phyloP scores from a whole-genome alignment of 805 yeast genomes.

The Wickerhamiella brachini region DNA sequence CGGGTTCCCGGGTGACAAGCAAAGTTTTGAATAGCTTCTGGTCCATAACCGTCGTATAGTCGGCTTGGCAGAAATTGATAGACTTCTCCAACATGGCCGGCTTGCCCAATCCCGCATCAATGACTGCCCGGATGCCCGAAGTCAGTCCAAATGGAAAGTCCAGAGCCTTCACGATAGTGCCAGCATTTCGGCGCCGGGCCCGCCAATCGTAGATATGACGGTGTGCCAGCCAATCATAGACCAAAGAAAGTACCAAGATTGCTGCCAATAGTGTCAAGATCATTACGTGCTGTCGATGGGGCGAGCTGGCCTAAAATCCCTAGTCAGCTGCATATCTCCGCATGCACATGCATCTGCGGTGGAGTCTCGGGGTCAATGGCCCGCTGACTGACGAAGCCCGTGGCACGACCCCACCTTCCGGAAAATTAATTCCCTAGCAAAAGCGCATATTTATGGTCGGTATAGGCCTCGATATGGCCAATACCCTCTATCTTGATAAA shows the following conservation, averaged over 20 bases:
- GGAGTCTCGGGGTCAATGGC: not conserved
- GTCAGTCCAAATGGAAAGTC: slow-evolving; percentile 5
- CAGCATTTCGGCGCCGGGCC: not conserved
- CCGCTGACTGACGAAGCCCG: not conserved
- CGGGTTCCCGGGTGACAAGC: slow-evolving; percentile 18
- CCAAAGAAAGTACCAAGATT: not conserved
- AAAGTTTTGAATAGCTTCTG: not conserved
- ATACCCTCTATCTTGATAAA: too few species aligned
- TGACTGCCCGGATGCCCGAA: not conserved
- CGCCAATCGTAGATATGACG: slow-evolving; percentile 3
- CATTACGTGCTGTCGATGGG: too few species aligned
- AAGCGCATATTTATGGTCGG: too few species aligned
- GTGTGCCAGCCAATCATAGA: slow-evolving; percentile 4
- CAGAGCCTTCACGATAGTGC: not conserved
- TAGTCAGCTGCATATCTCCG: not conserved
- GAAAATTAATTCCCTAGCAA: too few species aligned
- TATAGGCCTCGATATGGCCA: too few species aligned
- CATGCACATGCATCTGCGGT: not conserved
- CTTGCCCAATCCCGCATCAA: not conserved
- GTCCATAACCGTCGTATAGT: not conserved
- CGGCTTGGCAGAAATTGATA: not conserved
- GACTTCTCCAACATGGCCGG: not conserved
- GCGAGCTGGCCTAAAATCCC: too few species aligned
- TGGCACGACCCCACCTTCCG: too few species aligned
- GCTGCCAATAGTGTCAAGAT: not conserved